These are phyloP conservation scores for Coemansia sp. DNA, from an alignment of 192 early-diverging fungal species.

Conservation along the genomic window DNA sequence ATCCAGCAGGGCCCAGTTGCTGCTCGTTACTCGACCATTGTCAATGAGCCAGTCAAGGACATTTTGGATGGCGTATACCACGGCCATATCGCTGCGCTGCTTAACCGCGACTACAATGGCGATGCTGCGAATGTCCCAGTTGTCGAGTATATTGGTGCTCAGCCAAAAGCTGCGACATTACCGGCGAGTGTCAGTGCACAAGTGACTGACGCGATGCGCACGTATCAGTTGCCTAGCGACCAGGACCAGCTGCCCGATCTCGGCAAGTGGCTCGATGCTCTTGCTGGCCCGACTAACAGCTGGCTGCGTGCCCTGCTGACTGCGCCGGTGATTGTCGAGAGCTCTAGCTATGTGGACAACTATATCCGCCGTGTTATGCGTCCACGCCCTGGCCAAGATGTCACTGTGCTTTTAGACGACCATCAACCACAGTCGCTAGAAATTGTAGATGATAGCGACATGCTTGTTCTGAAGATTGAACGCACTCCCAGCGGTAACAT, in stretches of 20 bases:
- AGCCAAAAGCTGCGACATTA: neutral
- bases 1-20: constrained; percentile 92
- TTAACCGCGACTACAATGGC: constrained; percentile 70
- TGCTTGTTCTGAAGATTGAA: constrained; percentile 78
- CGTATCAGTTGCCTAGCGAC: neutral
- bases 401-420: neutral
- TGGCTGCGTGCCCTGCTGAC: constrained; percentile 87
- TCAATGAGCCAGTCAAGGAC: constrained; percentile 85
- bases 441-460: constrained; percentile 51
- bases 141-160: constrained; percentile 71
- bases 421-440: neutral
- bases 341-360: constrained; percentile 64
- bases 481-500: constrained; percentile 65
- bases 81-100: constrained; percentile 75
- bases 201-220: neutral
- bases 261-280: constrained; percentile 65
- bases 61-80: constrained; percentile 85
- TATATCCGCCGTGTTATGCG: constrained; percentile 63
- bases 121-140: constrained; percentile 65
- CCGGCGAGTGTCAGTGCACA: neutral
- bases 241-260: constrained; percentile 13
- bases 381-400: constrained; percentile 60
- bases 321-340: constrained; percentile 73
- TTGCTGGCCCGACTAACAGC: constrained; percentile 68
- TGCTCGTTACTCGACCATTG: constrained; percentile 69